These are phyloP conservation scores for Myriangium duriaei DNA, from an alignment of 2,329 filamentous ascomycete species.

Conservation along the genomic window DNA sequence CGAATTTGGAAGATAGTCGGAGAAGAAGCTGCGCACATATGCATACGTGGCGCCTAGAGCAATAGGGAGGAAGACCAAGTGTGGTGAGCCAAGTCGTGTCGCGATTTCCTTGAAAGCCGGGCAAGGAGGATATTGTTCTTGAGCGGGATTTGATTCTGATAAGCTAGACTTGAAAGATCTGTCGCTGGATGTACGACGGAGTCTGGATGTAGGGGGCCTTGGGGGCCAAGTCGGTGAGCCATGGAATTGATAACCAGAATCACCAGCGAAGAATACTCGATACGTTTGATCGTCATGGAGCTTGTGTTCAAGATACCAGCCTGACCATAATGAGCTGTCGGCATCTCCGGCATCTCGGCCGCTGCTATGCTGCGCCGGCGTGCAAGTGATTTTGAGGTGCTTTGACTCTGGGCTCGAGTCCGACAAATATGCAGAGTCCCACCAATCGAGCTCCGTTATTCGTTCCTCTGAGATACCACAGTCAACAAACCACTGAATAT, in stretches of 20 bases:
- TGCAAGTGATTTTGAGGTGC: slow-evolving; percentile 32
- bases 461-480: neutral
- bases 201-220: neutral
- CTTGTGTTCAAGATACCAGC: slow-evolving; percentile 28
- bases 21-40: neutral
- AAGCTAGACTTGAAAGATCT: neutral
- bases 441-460: slow-evolving; percentile 37
- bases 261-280: slow-evolving; percentile 34
- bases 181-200: neutral
- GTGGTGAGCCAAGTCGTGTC: neutral
- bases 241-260: slow-evolving; percentile 34
- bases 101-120: slow-evolving; percentile 36
- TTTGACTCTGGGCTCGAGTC: slow-evolving; percentile 22
- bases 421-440: slow-evolving; percentile 22
- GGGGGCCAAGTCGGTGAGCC: neutral
- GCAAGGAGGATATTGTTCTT: slow-evolving; percentile 29
- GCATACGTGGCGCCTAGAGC: neutral
- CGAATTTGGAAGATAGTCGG: neutral
- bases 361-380: slow-evolving; percentile 36
- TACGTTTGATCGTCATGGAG: slow-evolving; percentile 19
- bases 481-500: slow-evolving; percentile 26
- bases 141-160: slow-evolving; percentile 10
- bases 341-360: slow-evolving; percentile 29
- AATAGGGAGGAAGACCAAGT: neutral
- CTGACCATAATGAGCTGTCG: slow-evolving; percentile 35